Evolutionary conservation across 2,329 filamentous ascomycete genomes (phyloP), one percentile per base, ranked within the genome.

Genomic region (Calonectria montana): DNA sequence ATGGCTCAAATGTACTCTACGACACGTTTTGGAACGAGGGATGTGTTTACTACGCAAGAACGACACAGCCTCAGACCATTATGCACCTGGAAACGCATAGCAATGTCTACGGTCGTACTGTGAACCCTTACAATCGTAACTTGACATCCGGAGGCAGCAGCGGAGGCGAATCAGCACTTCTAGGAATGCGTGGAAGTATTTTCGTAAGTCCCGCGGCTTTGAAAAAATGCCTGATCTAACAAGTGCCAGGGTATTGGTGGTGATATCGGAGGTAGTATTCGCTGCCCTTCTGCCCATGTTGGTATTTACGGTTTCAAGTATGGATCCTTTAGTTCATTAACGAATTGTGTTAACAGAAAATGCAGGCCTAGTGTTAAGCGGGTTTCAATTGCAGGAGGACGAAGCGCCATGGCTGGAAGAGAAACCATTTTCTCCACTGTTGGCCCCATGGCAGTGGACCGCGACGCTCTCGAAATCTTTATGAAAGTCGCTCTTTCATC

Each of bases 141-240:
- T 84, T 92, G 37, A 91, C 89, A 0, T 87, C 90, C 0, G 93
- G 93, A 6, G 93, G 93, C 2, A 90, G 88, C 12, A 91, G 89
- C 0, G 92, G 92, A 13, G 93, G 93, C 0, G 84, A 86, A 67
- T 82, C 80, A 1, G 84, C 86, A 0, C 74, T 87, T 0, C 50
- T 87, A 2, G 84, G 83, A 2, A 79, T 86, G 41, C 79, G 84
- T 4, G 86, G 86, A 21, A 85, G 84, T 23, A 72, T 84, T 3
- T 43, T 87, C 4, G 82, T 82, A 27, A 71, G 79, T 21, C 0
- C 3, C 1, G 2, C 1, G 23, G 9, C 5, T 2, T 21, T 39
- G 8, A 1, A 41, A 18, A 15, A 15, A 31, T 18, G 23, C 13
- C 7, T 1, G 0, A 16, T 21, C 31, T 69, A 6, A 79, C 57